Base-by-base conservation (phyloP, 208 protist genomes). In the Novymonas esmeraldas region DNA sequence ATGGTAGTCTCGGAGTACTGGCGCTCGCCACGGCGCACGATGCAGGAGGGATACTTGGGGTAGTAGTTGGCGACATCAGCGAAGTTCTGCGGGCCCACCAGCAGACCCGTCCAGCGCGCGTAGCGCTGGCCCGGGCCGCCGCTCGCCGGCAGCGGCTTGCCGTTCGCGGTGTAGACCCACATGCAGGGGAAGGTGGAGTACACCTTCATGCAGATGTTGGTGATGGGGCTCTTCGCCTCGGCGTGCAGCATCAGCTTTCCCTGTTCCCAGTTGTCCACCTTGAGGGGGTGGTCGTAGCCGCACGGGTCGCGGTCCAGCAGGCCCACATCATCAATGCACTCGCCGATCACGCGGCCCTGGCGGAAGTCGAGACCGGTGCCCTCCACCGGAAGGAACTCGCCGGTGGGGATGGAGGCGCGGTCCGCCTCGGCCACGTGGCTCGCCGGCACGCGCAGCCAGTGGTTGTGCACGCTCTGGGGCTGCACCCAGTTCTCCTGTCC, bases 151-250 rank as follows among this genome's bases (percentile, higher is more conserved):
- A 73, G 73, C 22, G 67, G 63, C 24, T 86, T 71, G 74, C 82
- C 77, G 55, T 86, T 93, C 16, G 83, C 81, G 22, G 87, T 81
- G 79, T 93, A 93, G 42, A 93, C 87, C 75, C 81, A 82, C 42
- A 89, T 67, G 36, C 41, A 64, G 39, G 84, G 84, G 41, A 81
- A 90, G 38, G 82, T 90, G 24, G 83, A 85, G 63, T 82, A 75
- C 4, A 93, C 58, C 57, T 64, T 73, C 81, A 93, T 83, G 34
- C 48, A 57, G 64, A 93, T 85, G 50, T 78, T 66, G 13, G 78
- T 82, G 42, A 51, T 22, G 13, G 84, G 79, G 63, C 81, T 89
- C 50, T 59, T 79, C 18, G 60, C 57, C 62, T 79, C 71, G 13
- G 78, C 84, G 55, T 85, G 74, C n/a, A 86, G 67, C 36, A 80